These are phyloP conservation scores for Torulaspora globosa DNA, from an alignment of 1,139 yeast species.

Conservation along the genomic window DNA sequence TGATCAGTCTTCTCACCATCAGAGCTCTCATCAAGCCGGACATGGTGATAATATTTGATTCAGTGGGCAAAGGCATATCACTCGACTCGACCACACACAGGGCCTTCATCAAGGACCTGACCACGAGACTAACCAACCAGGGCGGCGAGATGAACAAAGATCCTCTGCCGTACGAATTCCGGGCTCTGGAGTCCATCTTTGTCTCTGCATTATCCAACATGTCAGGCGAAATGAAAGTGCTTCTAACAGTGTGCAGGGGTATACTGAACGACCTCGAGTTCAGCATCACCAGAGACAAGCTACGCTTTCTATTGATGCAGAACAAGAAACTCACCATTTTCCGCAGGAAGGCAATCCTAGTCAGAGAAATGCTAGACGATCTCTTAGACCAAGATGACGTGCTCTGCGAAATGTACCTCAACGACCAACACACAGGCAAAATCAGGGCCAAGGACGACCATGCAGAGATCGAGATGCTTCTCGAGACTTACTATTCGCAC, in stretches of 20 bases:
- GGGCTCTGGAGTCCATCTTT: conserved; percentile 85
- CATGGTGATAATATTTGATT: conserved; percentile 62
- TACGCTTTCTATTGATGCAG: conserved; percentile 73
- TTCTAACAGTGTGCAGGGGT: conserved; percentile 67
- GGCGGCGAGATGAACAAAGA: conserved; percentile 30
- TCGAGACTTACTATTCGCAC: conserved; percentile 72
- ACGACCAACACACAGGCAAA: conserved; percentile 39
- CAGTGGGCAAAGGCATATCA: conserved; percentile 30
- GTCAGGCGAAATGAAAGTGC: conserved; percentile 79
- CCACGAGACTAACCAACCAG: conserved; percentile 26
- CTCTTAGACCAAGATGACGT: conserved; percentile 81
- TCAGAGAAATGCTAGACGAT: conserved; percentile 83
- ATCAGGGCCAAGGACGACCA: conserved; percentile 42
- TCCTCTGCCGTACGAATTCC: conserved; percentile 61
- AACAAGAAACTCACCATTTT: conserved; percentile 78
- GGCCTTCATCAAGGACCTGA: conserved; percentile 32
- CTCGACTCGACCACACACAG: conserved; percentile 35
- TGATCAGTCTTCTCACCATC: conserved; percentile 62
- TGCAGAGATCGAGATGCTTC: conserved; percentile 67
- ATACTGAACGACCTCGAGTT: conserved; percentile 79
- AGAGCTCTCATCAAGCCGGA: conserved; percentile 66
- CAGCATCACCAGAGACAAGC: conserved; percentile 75
- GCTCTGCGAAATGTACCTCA: conserved; percentile 62
- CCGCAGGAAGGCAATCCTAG: conserved; percentile 76
- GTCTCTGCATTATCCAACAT: conserved; percentile 78